Evolutionary conservation across 306 rosid genomes (phyloP), one percentile per base, ranked within the genome.

Genomic region (Abrus pulchellus): DNA sequence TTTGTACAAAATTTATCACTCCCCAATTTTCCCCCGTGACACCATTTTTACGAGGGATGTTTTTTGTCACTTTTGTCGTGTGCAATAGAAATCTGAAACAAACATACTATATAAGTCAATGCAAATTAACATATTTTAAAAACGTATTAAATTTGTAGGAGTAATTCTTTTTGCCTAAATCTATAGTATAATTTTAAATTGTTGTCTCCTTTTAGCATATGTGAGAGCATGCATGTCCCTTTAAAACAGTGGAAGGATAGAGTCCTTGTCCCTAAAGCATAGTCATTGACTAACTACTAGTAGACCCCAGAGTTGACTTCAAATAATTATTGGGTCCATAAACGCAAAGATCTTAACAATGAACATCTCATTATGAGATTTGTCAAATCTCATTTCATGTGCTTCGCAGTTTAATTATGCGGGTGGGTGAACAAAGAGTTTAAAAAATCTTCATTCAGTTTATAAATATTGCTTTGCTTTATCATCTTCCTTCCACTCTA

Each of bases 221-320:
- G 40, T 36, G 40, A 36, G 40, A 2, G 40, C 40, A 36, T 36
- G 40, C 20, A 38, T 77, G 80, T 61, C 28, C 66, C 76, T 44
- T 13, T 30, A 36, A 63, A 14, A 5, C 73, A 77, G 84, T 86
- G 76, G 85, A 77, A 70, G 65, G 73, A 79, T 73, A 84, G 9
- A 76, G 78, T 74, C 12, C 60, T 78, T 73, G 60, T 59, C 75
- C 62, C 47, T 45, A 53, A 73, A 85, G 54, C 82, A 80, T 70
- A 74, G 85, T 74, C 47, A 85, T 80, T 27, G 77, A 77, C 83
- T 83, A 87, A 85, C 85, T 45, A 82, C 79, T 76, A 61, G 85
- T 85, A 59, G 85, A 85, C 83, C 89, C 84, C 78, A 20, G 54
- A 59, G 81, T 86, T 82, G 86, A 86, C 90, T 36, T 50, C 3